Base-by-base conservation (phyloP, 768 basidiomycete species). In the Cyathus striatus region DNA sequence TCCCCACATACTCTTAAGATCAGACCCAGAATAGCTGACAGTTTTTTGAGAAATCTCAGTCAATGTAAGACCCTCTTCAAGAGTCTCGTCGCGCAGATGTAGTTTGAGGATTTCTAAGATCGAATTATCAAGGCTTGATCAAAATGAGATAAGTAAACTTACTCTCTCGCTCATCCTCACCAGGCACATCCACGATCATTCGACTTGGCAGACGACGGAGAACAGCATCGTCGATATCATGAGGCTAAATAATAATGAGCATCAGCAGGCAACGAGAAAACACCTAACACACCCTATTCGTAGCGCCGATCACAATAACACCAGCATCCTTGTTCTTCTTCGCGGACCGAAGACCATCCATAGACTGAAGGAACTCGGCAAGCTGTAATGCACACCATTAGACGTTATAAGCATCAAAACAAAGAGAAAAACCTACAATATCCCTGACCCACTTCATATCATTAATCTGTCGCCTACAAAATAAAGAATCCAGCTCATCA, bases 401-500 rank as follows among this genome's bases (percentile, higher is more conserved):
- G 18, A 24, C 23, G 20, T 25, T 17, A 13, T 22, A 20, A 7
- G 3, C 4, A 14, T 33, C 30, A n/a, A 33, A 25, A 34, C 20
- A 21, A 34, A 18, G 18, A 26, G 6, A 5, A n/a, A 14, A 22
- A 43, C 42, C 24, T n/a, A 45, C 44, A 17, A 45, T 34, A 16
- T 40, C 35, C 4, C 44, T 12, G 21, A 32, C 37, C 39, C 39
- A 48, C 5, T 12, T 41, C 39, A 27, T 25, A 2, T 44, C 45
- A 32, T 35, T 26, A 26, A 24, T 41, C 23, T 26, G 25, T 27
- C 51, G 38, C 27, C 46, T 43, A 23, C 46, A 25, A 24, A 89
- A 63, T 55, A 88, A 78, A 0, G 79, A 78, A 50, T 89, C 86
- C 47, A 89, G 86, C 61, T 89, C 86, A 55, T 89, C 87, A 49